A percentile compares a stretch with the other conserved stretches of the same genome.
These are phyloP conservation scores for Didymella sp. DNA, from an alignment of 2,329 filamentous ascomycete species.

Conservation along the genomic window DNA sequence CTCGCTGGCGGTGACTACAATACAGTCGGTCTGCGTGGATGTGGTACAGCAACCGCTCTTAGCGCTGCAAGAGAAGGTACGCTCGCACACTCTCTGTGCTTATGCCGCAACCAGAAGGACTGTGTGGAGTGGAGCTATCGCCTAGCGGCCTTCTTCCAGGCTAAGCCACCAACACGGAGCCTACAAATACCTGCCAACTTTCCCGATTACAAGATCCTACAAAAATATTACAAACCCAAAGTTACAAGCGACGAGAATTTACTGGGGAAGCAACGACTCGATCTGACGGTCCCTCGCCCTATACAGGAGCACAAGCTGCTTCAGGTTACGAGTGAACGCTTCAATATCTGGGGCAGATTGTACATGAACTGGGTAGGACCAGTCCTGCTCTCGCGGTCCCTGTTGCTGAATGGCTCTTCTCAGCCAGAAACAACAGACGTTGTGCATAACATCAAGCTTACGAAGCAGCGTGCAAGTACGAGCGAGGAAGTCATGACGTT, in stretches of 20 bases:
- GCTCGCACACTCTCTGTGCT: slow-evolving; percentile 42
- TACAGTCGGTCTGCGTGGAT: slow-evolving; percentile 45
- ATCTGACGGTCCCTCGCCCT: slow-evolving; percentile 35
- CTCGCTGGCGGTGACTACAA: slow-evolving; percentile 54
- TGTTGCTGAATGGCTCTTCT: slow-evolving; percentile 18
- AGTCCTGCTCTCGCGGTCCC: slow-evolving; percentile 43
- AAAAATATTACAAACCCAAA: slow-evolving; percentile 49
- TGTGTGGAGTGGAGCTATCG: slow-evolving; percentile 37
- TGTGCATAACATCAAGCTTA: slow-evolving; percentile 41
- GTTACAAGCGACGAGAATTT: slow-evolving; percentile 45
- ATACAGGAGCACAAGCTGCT: slow-evolving; percentile 49
- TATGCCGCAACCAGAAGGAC: slow-evolving; percentile 27
- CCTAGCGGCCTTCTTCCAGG: slow-evolving; percentile 26
- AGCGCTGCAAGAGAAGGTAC: slow-evolving; percentile 32
- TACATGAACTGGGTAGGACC: slow-evolving; percentile 52
- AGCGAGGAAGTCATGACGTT: slow-evolving; percentile 18
- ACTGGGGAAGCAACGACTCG: slow-evolving; percentile 35
- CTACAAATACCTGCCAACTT: slow-evolving; percentile 26
- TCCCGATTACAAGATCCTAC: slow-evolving; percentile 38
- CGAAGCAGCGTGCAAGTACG: slow-evolving; percentile 36
- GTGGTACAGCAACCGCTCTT: slow-evolving; percentile 44
- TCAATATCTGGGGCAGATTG: slow-evolving; percentile 49
- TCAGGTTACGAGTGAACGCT: slow-evolving; percentile 41
- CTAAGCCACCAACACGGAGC: slow-evolving; percentile 1
- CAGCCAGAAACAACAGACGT: slow-evolving; percentile 20